phyloP scores from a whole-genome alignment of 2,329 filamentous ascomycete genomes.

The Aquanectria penicillioides region DNA sequence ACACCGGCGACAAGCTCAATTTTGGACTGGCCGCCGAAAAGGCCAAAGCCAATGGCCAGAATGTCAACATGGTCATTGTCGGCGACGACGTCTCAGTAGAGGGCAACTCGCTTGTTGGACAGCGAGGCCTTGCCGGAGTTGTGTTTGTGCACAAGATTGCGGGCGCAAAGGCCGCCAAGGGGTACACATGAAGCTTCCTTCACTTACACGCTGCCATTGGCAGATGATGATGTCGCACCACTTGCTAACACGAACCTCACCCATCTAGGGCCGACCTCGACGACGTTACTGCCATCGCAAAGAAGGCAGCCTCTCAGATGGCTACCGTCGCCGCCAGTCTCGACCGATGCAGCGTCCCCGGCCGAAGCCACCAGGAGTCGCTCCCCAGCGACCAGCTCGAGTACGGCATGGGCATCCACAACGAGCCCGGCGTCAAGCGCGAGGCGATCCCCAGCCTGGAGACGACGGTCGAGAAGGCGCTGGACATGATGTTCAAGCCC shows the following conservation, averaged over 20 bases:
- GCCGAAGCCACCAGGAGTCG: conserved; percentile 30
- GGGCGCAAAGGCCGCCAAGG: conserved; percentile 35
- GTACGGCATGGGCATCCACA: conserved; percentile 41
- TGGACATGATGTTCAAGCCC: conserved; percentile 36
- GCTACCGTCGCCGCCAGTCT: conserved; percentile 39
- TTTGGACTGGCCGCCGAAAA: conserved; percentile 44
- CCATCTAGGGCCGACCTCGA: conserved; percentile 27
- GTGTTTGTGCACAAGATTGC: conserved; percentile 40
- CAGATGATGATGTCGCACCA: not conserved
- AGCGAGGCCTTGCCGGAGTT: conserved; percentile 37
- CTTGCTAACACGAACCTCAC: conserved; percentile 14
- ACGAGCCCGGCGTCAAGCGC: conserved; percentile 40
- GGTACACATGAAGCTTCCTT: conserved; percentile 24
- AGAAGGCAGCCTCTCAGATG: conserved; percentile 37
- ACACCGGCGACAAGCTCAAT: conserved; percentile 42
- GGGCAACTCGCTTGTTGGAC: conserved; percentile 36
- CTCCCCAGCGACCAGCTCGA: conserved; percentile 35
- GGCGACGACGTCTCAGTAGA: conserved; percentile 39
- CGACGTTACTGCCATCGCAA: conserved; percentile 27
- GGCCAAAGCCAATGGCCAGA: conserved; percentile 38
- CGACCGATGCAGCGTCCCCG: conserved; percentile 37
- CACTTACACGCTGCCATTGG: not conserved
- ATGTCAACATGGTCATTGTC: conserved; percentile 37
- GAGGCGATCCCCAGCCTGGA: conserved; percentile 28
- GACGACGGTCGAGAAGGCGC: conserved; percentile 28